These are phyloP conservation scores for Fusarium decemcellulare DNA, from an alignment of 2,329 filamentous ascomycete species.

Conservation along the genomic window DNA sequence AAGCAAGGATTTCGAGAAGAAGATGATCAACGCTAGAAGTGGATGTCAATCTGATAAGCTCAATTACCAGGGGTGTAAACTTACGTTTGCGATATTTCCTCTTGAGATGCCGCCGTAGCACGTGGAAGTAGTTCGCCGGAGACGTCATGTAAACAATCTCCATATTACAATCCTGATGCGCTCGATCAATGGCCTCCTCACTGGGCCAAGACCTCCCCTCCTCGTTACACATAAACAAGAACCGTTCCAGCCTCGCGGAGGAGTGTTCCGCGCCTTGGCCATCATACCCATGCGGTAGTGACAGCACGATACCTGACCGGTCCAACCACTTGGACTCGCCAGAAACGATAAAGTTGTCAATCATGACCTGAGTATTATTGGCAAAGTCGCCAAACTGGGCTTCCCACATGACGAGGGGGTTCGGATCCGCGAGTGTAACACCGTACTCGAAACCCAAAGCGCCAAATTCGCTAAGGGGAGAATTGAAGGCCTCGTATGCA, in stretches of 20 bases:
- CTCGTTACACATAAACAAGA: constrained; percentile 96
- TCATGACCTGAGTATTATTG: constrained; percentile 98
- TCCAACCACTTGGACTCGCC: constrained; percentile 99
- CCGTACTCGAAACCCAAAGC: constrained; percentile 98
- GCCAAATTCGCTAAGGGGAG: constrained; percentile 79
- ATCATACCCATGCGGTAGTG: constrained; percentile 96
- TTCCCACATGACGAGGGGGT: constrained; percentile 98
- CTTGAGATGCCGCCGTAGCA: constrained; percentile 96
- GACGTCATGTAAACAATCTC: constrained; percentile 96
- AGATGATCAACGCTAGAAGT: constrained; percentile 84
- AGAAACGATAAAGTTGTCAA: constrained; percentile 97
- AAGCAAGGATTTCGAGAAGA: constrained; percentile 97
- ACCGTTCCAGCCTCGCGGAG: constrained; percentile 95
- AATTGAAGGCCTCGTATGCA: constrained; percentile 96
- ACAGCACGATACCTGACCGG: constrained; percentile 94
- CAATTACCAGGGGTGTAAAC: constrained; percentile 50
- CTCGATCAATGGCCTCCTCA: constrained; percentile 70
- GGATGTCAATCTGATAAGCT: background rate
- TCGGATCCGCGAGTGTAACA: constrained; percentile 95
- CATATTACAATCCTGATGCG: constrained; percentile 99
- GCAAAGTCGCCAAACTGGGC: constrained; percentile 99
- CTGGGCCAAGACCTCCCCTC: constrained; percentile 90
- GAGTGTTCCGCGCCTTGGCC: constrained; percentile 98
- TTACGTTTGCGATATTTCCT: constrained; percentile 98
- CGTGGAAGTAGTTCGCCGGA: constrained; percentile 95